Evolutionary conservation across 2,329 filamentous ascomycete genomes (phyloP), one percentile per base, ranked within the genome.

Genomic region (Berkeleyomyces basicola): DNA sequence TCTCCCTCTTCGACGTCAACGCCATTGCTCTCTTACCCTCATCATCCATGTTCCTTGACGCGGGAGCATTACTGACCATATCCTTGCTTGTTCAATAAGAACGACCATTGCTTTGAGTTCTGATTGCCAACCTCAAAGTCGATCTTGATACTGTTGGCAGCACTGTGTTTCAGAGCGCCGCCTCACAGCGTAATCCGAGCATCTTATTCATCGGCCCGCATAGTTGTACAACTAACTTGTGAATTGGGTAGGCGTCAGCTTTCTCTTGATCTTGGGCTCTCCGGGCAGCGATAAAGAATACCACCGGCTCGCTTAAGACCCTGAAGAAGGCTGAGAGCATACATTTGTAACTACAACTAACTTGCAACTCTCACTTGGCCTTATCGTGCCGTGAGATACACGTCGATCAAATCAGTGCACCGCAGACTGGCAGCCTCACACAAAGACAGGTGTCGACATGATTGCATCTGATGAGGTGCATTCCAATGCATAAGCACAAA

Each of bases 41-140:
- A 59, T 14, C 16, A 36, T 44, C 57, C 57, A 59, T 59, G 57
- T 44, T 43, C 57, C 57, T 44, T 59, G 57, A 6, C 44, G 57
- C 39, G 57, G 57, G 57, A 44, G 44, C 39, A n/a, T 16, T 31
- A 42, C 43, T 39, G 33, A 16, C 57, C 43, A 33, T 23, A 59
- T 59, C 57, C 57, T 44, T 59, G 57, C 9, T 43, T 31, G 16
- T 43, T 31, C 46, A 49, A 40, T 44, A 14, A 33, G 36, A 53
- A 53, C 49, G 49, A 53, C 49, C 14, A 53, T 33, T 53, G 31
- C 49, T 53, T 53, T 53, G 16, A 3, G 31, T 37, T 36, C 40
- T 59, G 23, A 59, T 44, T 16, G 51, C 37, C 39, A 6, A 14
- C 39, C 39, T 53, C 3, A 36, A 58, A 36, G 55, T 58, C 49